phyloP scores from a whole-genome alignment of 352 stramenopile species.

The Phytopythium vexans region DNA sequence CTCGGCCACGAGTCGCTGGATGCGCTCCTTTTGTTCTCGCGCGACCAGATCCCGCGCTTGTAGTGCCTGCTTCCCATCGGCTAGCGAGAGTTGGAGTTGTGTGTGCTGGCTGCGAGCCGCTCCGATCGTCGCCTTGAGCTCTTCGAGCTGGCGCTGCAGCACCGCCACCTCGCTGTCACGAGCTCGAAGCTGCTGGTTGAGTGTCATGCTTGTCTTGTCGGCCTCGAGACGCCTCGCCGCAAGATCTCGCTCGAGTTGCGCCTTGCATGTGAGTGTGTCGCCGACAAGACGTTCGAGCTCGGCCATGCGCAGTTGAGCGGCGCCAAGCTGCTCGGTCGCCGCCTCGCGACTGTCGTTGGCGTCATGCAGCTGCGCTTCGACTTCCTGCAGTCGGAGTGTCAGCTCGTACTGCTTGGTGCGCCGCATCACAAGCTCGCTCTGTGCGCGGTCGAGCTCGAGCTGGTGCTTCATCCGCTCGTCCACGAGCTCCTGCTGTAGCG shows the following conservation, averaged over 20 bases:
- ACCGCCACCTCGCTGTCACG: slow-evolving; percentile 25
- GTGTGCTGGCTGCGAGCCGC: slow-evolving; percentile 30
- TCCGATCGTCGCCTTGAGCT: slow-evolving; percentile 38
- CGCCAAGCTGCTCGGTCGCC: slow-evolving; percentile 40
- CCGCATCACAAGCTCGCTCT: slow-evolving; percentile 67
- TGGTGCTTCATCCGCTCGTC: slow-evolving; percentile 41
- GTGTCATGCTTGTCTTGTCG: no score
- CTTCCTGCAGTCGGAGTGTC: slow-evolving; percentile 59
- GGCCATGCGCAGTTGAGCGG: slow-evolving; percentile 46
- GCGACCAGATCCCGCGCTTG: slow-evolving; percentile 28
- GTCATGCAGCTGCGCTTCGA: slow-evolving; percentile 46
- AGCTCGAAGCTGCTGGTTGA: slow-evolving; percentile 5
- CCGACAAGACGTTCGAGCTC: slow-evolving; percentile 57
- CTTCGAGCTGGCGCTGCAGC: slow-evolving; percentile 38
- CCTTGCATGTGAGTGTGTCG: slow-evolving; percentile 44
- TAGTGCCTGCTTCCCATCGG: slow-evolving; percentile 32
- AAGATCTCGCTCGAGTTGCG: neutral
- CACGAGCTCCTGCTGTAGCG: slow-evolving; percentile 43
- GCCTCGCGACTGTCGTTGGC: slow-evolving; percentile 31
- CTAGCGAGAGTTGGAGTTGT: slow-evolving; percentile 33
- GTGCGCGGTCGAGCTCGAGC: slow-evolving; percentile 58
- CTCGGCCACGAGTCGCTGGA: slow-evolving; percentile 48
- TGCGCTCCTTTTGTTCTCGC: slow-evolving; percentile 53
- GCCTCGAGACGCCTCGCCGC: no score
- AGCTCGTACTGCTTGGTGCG: slow-evolving; percentile 83